Conservation (phyloP, 176 grass and related monocot species). For the Otatea glauca region DNA sequence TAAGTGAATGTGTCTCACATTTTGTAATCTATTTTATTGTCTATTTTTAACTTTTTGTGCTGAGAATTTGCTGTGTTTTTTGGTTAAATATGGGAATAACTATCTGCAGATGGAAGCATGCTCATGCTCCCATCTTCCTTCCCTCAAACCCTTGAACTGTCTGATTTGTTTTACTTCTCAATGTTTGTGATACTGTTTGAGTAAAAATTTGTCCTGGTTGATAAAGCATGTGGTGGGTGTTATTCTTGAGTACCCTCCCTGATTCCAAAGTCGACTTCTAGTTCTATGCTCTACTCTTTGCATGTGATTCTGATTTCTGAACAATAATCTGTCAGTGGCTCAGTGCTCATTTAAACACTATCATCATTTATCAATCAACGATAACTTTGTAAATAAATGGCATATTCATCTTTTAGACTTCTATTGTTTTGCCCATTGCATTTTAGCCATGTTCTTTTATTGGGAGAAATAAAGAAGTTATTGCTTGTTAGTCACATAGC, state of each 20-base stretch:
- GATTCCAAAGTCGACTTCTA: neutral
- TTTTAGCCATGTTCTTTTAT: neutral
- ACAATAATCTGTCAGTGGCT: neutral
- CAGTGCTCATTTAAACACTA: constrained; percentile 25
- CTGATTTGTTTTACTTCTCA: neutral
- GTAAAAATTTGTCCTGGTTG: neutral
- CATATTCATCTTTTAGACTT: constrained; percentile 14
- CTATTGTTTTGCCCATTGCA: neutral
- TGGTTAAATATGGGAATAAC: neutral
- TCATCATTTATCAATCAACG: constrained; percentile 28
- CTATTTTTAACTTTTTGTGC: neutral
- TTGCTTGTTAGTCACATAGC: neutral
- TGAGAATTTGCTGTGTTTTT: neutral
- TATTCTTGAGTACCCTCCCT: constrained; percentile 14
- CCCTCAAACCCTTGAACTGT: neutral
- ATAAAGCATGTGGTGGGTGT: neutral
- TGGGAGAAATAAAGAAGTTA: neutral
- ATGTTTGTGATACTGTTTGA: neutral
- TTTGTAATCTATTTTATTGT: neutral
- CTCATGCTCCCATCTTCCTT: neutral
- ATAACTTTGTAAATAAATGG: constrained; percentile 21
- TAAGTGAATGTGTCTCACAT: neutral
- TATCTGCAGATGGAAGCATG: constrained; percentile 16
- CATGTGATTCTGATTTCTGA: constrained; percentile 10
- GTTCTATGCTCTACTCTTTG: constrained; percentile 5